Percentiles rank a stretch among this genome's conserved stretches.
Conservation (phyloP, 116 monocot genomes). For the Papilionanthe hybrid region DNA sequence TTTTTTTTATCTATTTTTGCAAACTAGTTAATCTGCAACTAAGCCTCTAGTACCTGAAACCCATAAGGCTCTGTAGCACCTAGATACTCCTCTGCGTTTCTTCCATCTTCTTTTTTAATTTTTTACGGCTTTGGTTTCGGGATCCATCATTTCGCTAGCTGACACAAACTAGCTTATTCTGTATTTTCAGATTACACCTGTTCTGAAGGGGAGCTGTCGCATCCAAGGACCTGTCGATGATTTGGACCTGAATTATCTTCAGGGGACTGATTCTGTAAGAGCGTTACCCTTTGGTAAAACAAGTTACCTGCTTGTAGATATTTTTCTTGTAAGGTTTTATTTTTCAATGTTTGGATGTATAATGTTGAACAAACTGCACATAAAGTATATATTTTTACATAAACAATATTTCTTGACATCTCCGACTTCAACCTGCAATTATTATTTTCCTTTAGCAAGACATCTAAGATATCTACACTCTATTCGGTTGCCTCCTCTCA, state of each 20-base stretch:
- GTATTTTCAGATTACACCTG: slow-evolving; percentile 57
- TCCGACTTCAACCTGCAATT: not conserved
- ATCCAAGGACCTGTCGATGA: slow-evolving; percentile 59
- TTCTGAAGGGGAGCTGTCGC: slow-evolving; percentile 45
- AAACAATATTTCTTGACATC: not conserved
- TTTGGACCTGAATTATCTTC: slow-evolving; percentile 25
- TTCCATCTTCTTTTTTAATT: not conserved
- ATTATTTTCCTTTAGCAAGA: not conserved
- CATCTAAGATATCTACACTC: not conserved
- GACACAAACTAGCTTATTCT: slow-evolving; percentile 7
- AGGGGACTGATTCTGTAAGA: slow-evolving; percentile 35
- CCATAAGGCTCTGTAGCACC: not conserved
- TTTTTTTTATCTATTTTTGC: not conserved
- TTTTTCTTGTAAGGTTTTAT: not conserved
- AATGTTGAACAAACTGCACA: not conserved
- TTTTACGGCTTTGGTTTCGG: not conserved
- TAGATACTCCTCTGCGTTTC: not conserved
- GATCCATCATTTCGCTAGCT: not conserved
- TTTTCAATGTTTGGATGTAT: not conserved
- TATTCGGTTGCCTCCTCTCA: too few relatives aligned
- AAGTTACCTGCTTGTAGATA: not conserved
- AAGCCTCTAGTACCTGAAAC: not conserved
- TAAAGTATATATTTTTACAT: not conserved
- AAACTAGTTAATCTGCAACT: not conserved
- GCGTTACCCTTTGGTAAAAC: not conserved